phyloP scores from a whole-genome alignment of 768 basidiomycete species.

The Tephrocybe sp. region DNA sequence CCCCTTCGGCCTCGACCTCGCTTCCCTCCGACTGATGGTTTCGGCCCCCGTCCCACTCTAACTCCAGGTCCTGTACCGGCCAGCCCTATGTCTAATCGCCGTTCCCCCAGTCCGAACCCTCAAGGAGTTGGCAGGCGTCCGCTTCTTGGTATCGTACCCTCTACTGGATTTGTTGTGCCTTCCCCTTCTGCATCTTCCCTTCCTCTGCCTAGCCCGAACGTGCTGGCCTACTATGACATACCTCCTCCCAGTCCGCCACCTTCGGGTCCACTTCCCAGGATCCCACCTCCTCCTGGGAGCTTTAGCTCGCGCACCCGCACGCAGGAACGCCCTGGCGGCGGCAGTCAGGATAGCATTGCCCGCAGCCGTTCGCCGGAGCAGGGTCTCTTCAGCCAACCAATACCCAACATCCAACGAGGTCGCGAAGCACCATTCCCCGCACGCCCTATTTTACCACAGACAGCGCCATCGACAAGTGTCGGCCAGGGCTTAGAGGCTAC shows the following conservation, averaged over 20 bases:
- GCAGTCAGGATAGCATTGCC: slow-evolving; percentile 2
- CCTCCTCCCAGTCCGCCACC: slow-evolving; percentile 56
- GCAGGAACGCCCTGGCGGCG: slow-evolving; percentile 1
- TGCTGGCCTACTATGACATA: slow-evolving; percentile 46
- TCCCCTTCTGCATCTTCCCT: slow-evolving; percentile 24
- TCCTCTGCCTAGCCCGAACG: slow-evolving; percentile 34
- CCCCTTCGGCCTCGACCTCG: slow-evolving; percentile 16
- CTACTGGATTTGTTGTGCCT: slow-evolving; percentile 33
- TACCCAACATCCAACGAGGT: slow-evolving; percentile 38
- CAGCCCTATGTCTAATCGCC: slow-evolving; percentile 3
- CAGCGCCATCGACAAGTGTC: slow-evolving; percentile 19
- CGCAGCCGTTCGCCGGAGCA: slow-evolving; percentile 14
- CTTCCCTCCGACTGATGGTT: slow-evolving; percentile 19
- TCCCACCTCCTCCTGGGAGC: slow-evolving; percentile 23
- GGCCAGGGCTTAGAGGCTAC: slow-evolving; percentile 25
- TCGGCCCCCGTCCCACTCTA: slow-evolving; percentile 17
- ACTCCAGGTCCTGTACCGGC: slow-evolving; percentile 2
- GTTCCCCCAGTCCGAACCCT: slow-evolving; percentile 3
- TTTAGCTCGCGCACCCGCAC: slow-evolving; percentile 4
- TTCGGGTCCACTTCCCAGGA: slow-evolving; percentile 40
- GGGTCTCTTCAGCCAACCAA: slow-evolving; percentile 11
- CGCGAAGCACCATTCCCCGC: slow-evolving; percentile 52
- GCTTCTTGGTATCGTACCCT: slow-evolving; percentile 23
- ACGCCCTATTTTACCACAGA: slow-evolving; percentile 33
- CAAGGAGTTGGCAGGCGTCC: not conserved